A percentile compares a stretch with the other conserved stretches of the same genome.
These are phyloP conservation scores for Gastrodia elata DNA, from an alignment of 106 monocot species.

Conservation along the genomic window DNA sequence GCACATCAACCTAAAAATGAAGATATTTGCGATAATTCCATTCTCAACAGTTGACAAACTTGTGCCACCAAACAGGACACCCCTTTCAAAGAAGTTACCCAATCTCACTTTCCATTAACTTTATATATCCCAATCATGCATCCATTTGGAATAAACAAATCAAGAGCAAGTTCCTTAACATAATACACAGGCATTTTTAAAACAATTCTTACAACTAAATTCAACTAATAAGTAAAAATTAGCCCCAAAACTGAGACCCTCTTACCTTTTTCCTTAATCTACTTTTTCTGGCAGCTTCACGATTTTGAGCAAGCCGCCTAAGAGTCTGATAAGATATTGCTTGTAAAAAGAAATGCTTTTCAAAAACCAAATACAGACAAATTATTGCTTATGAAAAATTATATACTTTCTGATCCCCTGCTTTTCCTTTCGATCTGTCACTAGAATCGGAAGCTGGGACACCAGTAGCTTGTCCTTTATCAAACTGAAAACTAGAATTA, in stretches of 20 bases:
- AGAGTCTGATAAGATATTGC: conserved; percentile 25
- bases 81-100: neutral
- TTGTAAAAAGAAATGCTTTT: neutral
- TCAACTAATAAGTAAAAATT: neutral
- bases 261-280: conserved; percentile 78
- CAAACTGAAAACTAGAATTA: conserved; percentile 11
- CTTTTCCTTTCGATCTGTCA: conserved; percentile 13
- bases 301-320: conserved; percentile 86
- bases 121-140: neutral
- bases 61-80: neutral
- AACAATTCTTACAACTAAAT: neutral
- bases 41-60: neutral
- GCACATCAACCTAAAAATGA: no score
- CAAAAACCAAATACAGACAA: neutral
- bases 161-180: neutral
- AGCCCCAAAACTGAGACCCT: neutral
- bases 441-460: conserved; percentile 11
- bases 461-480: conserved; percentile 6
- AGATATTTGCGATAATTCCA: neutral
- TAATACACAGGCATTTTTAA: neutral
- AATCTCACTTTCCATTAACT: neutral
- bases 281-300: conserved; percentile 90
- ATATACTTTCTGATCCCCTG: conserved; percentile 9
- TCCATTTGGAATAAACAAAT: neutral
- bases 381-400: neutral